phyloP scores from a whole-genome alignment of 2,329 filamentous ascomycete species.

The Parascedosporium putredinis region DNA sequence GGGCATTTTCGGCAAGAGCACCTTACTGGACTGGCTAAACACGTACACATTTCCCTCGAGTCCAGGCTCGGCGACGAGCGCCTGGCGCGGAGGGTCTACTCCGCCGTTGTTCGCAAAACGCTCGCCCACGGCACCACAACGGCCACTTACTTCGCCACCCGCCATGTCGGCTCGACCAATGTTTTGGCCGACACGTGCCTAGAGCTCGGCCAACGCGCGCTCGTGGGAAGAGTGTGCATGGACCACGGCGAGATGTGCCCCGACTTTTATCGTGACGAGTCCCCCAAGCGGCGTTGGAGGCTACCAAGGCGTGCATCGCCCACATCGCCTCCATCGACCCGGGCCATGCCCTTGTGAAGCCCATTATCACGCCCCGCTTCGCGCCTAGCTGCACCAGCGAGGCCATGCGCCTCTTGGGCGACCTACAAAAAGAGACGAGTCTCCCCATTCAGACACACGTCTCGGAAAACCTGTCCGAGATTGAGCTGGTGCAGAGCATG shows the following conservation, averaged over 20 bases:
- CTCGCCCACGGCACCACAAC: conserved; percentile 87
- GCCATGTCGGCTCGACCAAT: conserved; percentile 81
- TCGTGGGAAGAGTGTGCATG: conserved; percentile 95
- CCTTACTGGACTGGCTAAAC: conserved; percentile 85
- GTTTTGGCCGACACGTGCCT: conserved; percentile 77
- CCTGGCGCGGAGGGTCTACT: conserved; percentile 63
- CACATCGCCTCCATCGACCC: conserved; percentile 64
- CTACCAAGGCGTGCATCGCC: conserved; percentile 48
- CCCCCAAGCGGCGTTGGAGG: conserved; percentile 44
- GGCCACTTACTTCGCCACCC: conserved; percentile 88
- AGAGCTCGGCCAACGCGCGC: conserved; percentile 71
- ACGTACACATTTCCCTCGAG: conserved; percentile 95
- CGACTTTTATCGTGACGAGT: conserved; percentile 68
- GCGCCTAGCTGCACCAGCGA: conserved; percentile 51
- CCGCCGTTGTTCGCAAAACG: conserved; percentile 66
- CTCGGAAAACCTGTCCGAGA: conserved; percentile 68
- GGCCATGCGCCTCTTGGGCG: conserved; percentile 53
- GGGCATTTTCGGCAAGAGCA: conserved; percentile 88
- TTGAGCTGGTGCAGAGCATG: conserved; percentile 56
- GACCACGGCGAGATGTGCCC: conserved; percentile 58
- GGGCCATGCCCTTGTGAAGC: conserved; percentile 51
- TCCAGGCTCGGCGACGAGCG: conserved; percentile 54
- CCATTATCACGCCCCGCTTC: conserved; percentile 69
- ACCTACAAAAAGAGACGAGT: conserved; percentile 49
- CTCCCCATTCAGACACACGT: conserved; percentile 83